Evolutionary conservation across 495 filamentous ascomycete species (phyloP), one percentile per base, ranked within the genome.

Genomic region (Penicillium crystallinum): DNA sequence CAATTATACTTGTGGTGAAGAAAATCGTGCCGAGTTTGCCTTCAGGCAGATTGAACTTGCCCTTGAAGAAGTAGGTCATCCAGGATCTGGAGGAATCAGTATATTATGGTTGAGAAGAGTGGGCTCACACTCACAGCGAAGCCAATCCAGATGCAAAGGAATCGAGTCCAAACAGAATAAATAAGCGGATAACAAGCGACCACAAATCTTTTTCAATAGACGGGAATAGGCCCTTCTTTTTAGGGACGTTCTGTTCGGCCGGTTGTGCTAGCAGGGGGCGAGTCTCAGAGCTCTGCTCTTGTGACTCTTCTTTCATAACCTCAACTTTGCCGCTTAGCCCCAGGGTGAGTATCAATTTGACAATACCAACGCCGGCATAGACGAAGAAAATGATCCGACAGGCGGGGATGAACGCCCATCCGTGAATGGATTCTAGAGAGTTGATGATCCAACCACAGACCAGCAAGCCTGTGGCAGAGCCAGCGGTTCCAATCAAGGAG

Each of bases 131-230:
- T 55, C 70, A 82, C 79, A 86, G 74, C 18, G 81, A 79, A 43
- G 84, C 85, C 73, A 95, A 82, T 25, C 89, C 88, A 36, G 86
- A 87, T 2, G 89, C 87, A 38, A 93, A 76, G 0, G 84, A 84
- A 70, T 96, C 91, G 2, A 95, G 63, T 34, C 81, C 80, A 55
- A 96, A 84, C 10, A 96, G 72, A 45, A 88, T 77, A 70, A 87
- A 90, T 0, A 96, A 72, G 15, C 84, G 79, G 42, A 83, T 63
- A 50, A 95, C 79, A 48, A 88, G 77, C 1, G 73, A 69, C 34
- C 80, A 73, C 10, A 85, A 80, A 34, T 80, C 65, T 1, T 57
- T 57, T 7, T 83, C 84, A 19, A 87, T 79, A 36, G 79, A 75
- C 0, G 79, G 68, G 22, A 85, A 59, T 6, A 64, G 15, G 3